phyloP scores from a whole-genome alignment of 352 stramenopile species.

The Phytophthora lateralis region DNA sequence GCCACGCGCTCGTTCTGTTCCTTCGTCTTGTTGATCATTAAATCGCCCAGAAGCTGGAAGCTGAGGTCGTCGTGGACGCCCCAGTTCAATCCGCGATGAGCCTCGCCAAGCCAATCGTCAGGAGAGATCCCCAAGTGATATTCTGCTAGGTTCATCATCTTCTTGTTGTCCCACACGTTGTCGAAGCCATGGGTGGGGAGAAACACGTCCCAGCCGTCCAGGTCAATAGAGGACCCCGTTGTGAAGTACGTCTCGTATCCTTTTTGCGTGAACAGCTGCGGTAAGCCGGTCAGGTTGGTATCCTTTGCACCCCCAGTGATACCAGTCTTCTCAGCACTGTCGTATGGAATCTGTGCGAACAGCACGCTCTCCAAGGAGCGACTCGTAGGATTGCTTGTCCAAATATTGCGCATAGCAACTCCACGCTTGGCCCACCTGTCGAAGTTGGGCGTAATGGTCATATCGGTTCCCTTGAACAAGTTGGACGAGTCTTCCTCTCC shows the following conservation, averaged over 20 bases:
- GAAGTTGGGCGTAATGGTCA: slow-evolving; percentile 51
- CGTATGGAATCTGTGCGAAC: slow-evolving; percentile 55
- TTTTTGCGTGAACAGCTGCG: slow-evolving; percentile 56
- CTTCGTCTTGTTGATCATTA: slow-evolving; percentile 51
- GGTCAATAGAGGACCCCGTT: slow-evolving; percentile 44
- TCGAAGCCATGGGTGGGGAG: slow-evolving; percentile 56
- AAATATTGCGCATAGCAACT: slow-evolving; percentile 59
- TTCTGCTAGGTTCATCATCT: slow-evolving; percentile 48
- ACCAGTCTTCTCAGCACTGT: slow-evolving; percentile 42
- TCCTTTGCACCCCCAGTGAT: slow-evolving; percentile 32
- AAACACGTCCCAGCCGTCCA: slow-evolving; percentile 56
- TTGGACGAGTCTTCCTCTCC: slow-evolving; percentile 44
- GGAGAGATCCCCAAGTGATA: slow-evolving; percentile 33
- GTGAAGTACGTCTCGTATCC: slow-evolving; percentile 57
- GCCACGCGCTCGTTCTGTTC: slow-evolving; percentile 33
- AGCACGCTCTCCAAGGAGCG: slow-evolving; percentile 58
- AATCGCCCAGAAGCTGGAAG: slow-evolving; percentile 49
- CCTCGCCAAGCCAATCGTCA: slow-evolving; percentile 36
- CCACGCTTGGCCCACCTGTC: slow-evolving; percentile 54
- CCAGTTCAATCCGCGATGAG: slow-evolving; percentile 37
- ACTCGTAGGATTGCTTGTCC: slow-evolving; percentile 62
- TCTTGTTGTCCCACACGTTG: slow-evolving; percentile 36
- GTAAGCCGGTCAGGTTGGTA: slow-evolving; percentile 43
- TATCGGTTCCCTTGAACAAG: slow-evolving; percentile 35
- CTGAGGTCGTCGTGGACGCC: slow-evolving; percentile 58